These are phyloP conservation scores for Pichia sporocuriosa DNA, from an alignment of 805 yeast genomes.

Conservation along the genomic window DNA sequence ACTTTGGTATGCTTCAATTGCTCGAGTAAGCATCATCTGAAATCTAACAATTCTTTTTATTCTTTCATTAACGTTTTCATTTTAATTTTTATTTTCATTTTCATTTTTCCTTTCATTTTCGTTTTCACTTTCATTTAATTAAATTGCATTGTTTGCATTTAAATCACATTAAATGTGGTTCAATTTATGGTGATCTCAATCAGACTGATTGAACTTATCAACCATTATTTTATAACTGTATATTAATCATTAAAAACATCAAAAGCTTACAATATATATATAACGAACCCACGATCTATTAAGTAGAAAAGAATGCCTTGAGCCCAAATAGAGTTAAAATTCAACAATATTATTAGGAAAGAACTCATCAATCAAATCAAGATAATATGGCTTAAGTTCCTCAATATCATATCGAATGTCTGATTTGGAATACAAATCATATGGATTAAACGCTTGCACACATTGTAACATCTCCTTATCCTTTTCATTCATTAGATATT, in stretches of 20 bases:
- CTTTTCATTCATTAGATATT: conserved; percentile 55
- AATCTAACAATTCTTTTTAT: not conserved
- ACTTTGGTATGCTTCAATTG: conserved; percentile 58
- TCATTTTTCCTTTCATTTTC: not conserved
- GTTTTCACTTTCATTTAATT: not conserved
- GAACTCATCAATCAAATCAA: conserved; percentile 58
- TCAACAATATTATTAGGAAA: conserved; percentile 54
- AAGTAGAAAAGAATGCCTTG: not conserved
- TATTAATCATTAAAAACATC: not conserved
- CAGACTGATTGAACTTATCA: too few relatives aligned
- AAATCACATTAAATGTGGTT: too few relatives aligned
- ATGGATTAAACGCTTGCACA: conserved; percentile 60
- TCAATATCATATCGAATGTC: conserved; percentile 43
- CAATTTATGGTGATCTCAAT: too few relatives aligned
- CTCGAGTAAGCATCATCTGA: not conserved
- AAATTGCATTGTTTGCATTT: too few relatives aligned
- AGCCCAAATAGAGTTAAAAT: conserved; percentile 31
- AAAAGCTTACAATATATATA: not conserved
- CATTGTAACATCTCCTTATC: conserved; percentile 56
- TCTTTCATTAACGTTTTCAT: too few relatives aligned
- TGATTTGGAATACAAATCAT: conserved; percentile 60
- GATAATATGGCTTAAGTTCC: conserved; percentile 49
- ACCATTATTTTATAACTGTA: not conserved
- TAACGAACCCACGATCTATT: not conserved
- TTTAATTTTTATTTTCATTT: not conserved